Evolutionary conservation across 108 stramenopile genomes (phyloP).

Genomic region (Cyclostephanos tholiformis): DNA sequence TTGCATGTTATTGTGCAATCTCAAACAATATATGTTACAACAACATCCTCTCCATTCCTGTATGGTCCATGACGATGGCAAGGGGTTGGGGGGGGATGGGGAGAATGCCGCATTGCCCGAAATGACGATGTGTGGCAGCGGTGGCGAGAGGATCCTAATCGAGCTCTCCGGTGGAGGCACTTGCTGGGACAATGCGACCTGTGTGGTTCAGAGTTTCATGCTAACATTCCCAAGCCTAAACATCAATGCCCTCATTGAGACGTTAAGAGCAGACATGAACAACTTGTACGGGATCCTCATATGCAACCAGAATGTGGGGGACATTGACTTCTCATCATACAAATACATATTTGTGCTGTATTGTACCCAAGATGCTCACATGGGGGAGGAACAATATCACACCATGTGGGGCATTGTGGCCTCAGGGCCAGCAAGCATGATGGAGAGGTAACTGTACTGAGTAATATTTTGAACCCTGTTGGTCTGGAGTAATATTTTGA

Average conservation of each 20-base stretch:
- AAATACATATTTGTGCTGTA: constrained; percentile 52
- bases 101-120: too few species aligned
- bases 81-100: too few species aligned
- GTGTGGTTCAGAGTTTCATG: not conserved
- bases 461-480: too few species aligned
- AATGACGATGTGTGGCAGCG: not conserved
- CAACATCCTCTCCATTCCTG: too few species aligned
- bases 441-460: too few species aligned
- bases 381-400: too few species aligned
- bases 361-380: constrained; percentile 60
- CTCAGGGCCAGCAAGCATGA: too few species aligned
- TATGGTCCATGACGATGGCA: too few species aligned
- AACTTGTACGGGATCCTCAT: constrained; percentile 20
- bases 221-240: not conserved
- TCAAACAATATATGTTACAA: too few species aligned
- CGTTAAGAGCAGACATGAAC: not conserved
- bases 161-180: constrained; percentile 5
- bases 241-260: not conserved
- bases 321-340: constrained; percentile 52
- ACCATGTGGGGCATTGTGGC: too few species aligned
- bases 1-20: too few species aligned
- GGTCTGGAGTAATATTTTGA: too few species aligned
- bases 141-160: not conserved
- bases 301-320: constrained; percentile 36
- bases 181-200: not conserved